Evolutionary conservation across 139 green algal species (phyloP).

Genomic region (Tetradesmus obliquus): DNA sequence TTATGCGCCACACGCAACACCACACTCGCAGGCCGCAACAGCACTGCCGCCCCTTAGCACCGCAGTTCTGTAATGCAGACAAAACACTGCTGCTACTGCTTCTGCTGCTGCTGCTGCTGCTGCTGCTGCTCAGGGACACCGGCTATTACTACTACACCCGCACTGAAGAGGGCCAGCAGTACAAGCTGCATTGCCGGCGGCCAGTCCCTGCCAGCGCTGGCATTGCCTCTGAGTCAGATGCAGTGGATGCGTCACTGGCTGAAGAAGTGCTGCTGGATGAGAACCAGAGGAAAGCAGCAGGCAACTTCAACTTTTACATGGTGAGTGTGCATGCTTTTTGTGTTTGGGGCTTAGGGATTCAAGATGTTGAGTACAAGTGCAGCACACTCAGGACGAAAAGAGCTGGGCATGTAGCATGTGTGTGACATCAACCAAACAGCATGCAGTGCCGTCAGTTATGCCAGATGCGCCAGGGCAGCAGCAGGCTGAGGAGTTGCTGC

Average conservation of each 20-base stretch:
- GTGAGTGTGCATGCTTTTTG: slow-evolving; percentile 22
- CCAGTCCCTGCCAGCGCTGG: not conserved
- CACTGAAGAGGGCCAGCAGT: slow-evolving; percentile 68
- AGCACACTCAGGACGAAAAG: too few relatives aligned
- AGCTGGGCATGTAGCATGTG: too few relatives aligned
- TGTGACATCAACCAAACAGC: too few relatives aligned
- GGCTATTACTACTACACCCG: slow-evolving; percentile 87
- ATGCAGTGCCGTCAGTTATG: not conserved
- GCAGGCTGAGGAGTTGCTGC: too few relatives aligned
- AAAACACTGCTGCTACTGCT: not conserved
- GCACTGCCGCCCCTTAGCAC: too few relatives aligned
- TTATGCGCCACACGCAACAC: too few relatives aligned
- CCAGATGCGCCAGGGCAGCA: too few relatives aligned
- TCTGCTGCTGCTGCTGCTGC: not conserved
- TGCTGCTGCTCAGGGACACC: slow-evolving; percentile 55
- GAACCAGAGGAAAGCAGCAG: slow-evolving; percentile 60
- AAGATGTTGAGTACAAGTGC: too few relatives aligned
- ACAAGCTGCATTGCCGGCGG: not conserved
- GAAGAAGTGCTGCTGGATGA: slow-evolving; percentile 69
- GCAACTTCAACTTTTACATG: slow-evolving; percentile 63
- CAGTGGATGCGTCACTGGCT: slow-evolving; percentile 47
- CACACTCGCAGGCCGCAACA: too few relatives aligned
- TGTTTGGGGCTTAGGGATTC: too few relatives aligned
- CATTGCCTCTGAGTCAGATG: slow-evolving; percentile 62
- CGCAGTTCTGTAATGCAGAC: too few relatives aligned